Percentiles rank a stretch among this genome's conserved stretches.
These are phyloP conservation scores for Blastocystis sp. DNA, from an alignment of 352 stramenopile species.

Conservation along the genomic window DNA sequence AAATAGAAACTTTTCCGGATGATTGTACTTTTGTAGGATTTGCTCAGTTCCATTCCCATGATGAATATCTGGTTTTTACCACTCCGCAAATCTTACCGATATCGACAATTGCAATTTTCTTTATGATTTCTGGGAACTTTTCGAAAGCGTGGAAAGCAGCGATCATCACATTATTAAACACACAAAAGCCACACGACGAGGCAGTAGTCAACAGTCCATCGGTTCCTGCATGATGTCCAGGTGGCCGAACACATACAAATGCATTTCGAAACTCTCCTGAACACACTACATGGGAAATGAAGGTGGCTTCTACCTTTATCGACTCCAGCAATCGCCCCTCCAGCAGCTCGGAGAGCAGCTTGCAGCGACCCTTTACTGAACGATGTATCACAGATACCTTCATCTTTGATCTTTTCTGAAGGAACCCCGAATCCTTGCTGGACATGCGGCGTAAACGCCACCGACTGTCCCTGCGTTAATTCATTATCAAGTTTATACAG, in stretches of 20 bases:
- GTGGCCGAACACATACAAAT: conserved; percentile 80
- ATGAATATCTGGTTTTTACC: conserved; percentile 67
- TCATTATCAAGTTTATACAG: conserved; percentile 76
- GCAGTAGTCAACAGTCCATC: conserved; percentile 67
- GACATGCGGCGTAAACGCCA: conserved; percentile 72
- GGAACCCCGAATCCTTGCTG: conserved; percentile 66
- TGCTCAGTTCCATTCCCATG: conserved; percentile 80
- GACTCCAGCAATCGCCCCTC: conserved; percentile 76
- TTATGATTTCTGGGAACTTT: conserved; percentile 73
- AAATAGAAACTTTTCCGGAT: conserved; percentile 64
- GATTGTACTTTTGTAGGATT: conserved; percentile 67
- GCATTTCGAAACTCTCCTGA: conserved; percentile 68
- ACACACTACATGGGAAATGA: conserved; percentile 65
- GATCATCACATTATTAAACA: conserved; percentile 89
- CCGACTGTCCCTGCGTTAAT: conserved; percentile 33
- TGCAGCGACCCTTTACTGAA: conserved; percentile 75
- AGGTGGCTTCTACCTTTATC: conserved; percentile 67
- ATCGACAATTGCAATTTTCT: conserved; percentile 85
- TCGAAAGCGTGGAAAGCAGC: conserved; percentile 84
- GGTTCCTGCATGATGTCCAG: conserved; percentile 75
- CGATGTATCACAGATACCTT: conserved; percentile 72
- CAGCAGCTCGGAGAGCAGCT: conserved; percentile 74
- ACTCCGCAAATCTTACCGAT: conserved; percentile 69
- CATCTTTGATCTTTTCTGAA: conserved; percentile 64
- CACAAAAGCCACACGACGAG: conserved; percentile 80